These are phyloP conservation scores for Hippophae gyantsensis DNA, from an alignment of 306 rosid genomes.

Conservation along the genomic window DNA sequence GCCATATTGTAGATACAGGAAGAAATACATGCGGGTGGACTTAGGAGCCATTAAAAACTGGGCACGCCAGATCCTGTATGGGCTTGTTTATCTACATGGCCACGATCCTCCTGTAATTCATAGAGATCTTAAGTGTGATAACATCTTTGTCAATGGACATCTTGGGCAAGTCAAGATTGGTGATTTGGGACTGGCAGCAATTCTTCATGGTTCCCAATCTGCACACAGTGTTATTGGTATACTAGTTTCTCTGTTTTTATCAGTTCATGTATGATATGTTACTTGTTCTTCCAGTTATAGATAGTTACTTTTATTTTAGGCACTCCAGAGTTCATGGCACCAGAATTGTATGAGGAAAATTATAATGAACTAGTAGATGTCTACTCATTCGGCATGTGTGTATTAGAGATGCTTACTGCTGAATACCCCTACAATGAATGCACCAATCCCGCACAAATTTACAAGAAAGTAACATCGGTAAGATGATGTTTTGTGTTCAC, in stretches of 20 bases:
- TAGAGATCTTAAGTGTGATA: slow-evolving; percentile 86
- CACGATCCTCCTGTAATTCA: slow-evolving; percentile 82
- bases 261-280: slow-evolving; percentile 3
- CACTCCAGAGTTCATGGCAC: slow-evolving; percentile 97
- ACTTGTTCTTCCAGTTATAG: slow-evolving; percentile 3
- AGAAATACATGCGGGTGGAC: slow-evolving; percentile 47
- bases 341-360: slow-evolving; percentile 79
- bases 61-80: slow-evolving; percentile 68
- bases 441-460: slow-evolving; percentile 77
- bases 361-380: slow-evolving; percentile 91
- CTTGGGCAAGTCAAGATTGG: slow-evolving; percentile 92
- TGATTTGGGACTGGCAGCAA: slow-evolving; percentile 78
- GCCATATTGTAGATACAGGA: slow-evolving; percentile 56
- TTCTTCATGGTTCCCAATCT: slow-evolving; percentile 56
- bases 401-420: slow-evolving; percentile 72
- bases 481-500: slow-evolving; percentile 13
- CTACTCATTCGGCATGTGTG: slow-evolving; percentile 94
- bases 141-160: slow-evolving; percentile 85
- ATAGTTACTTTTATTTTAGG: slow-evolving; percentile 28
- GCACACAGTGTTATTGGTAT: slow-evolving; percentile 89
- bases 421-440: slow-evolving; percentile 88
- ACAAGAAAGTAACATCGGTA: slow-evolving; percentile 91
- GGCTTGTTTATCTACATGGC: slow-evolving; percentile 70
- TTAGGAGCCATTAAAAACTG: slow-evolving; percentile 65
- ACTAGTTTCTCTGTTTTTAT: slow-evolving; percentile 7